Evolutionary conservation across 768 basidiomycete species (phyloP).

Genomic region (Pluteus cervinus): DNA sequence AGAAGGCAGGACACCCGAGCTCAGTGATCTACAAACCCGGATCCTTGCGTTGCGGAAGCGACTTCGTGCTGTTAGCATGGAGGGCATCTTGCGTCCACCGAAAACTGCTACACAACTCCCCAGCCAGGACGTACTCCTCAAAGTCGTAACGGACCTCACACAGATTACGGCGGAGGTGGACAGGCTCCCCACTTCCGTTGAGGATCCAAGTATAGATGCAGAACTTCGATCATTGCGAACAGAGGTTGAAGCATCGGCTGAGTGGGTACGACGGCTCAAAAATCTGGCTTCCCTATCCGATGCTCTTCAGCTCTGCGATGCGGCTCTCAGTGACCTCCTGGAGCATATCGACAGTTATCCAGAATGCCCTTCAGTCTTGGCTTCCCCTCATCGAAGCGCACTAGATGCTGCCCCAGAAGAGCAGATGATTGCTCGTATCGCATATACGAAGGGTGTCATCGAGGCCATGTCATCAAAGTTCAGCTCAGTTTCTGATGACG

Average conservation of each 20-base stretch:
- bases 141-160: slow-evolving; percentile 41
- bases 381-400: slow-evolving; percentile 43
- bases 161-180: slow-evolving; percentile 39
- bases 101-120: slow-evolving; percentile 44
- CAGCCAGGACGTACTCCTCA: slow-evolving; percentile 36
- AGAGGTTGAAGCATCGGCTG: slow-evolving; percentile 50
- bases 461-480: slow-evolving; percentile 38
- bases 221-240: slow-evolving; percentile 56
- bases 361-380: too few relatives aligned
- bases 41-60: slow-evolving; percentile 53
- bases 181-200: slow-evolving; percentile 36
- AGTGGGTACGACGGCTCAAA: slow-evolving; percentile 44
- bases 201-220: slow-evolving; percentile 37
- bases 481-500: slow-evolving; percentile 45
- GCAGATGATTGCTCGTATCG: slow-evolving; percentile 55
- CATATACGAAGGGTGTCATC: slow-evolving; percentile 54
- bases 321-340: slow-evolving; percentile 75
- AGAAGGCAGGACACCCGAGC: slow-evolving; percentile 29
- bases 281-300: slow-evolving; percentile 49
- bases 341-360: slow-evolving; percentile 87
- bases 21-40: slow-evolving; percentile 38
- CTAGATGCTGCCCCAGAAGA: slow-evolving; percentile 59
- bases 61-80: slow-evolving; percentile 56
- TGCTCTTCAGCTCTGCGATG: slow-evolving; percentile 53
- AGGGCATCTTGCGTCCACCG: slow-evolving; percentile 42